Percentiles rank a stretch among this genome's conserved stretches.
These are phyloP conservation scores for Grigorovia jiainica DNA, from an alignment of 805 yeast genomes.

Conservation along the genomic window DNA sequence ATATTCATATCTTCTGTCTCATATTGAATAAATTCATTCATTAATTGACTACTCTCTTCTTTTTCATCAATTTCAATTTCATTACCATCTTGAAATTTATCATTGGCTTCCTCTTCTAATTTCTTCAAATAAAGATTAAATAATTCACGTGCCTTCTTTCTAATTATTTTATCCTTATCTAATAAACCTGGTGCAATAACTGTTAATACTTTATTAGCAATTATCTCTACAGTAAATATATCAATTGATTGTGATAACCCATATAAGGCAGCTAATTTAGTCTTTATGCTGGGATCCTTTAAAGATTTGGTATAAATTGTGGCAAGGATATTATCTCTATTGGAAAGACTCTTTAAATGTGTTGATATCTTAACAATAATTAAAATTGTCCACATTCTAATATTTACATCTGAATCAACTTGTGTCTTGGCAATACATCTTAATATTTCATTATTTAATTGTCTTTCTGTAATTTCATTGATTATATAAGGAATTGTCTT, in stretches of 20 bases:
- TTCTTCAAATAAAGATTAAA: slow-evolving; percentile 53
- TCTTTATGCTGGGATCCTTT: slow-evolving; percentile 67
- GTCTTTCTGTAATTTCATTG: slow-evolving; percentile 62
- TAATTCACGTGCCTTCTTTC: slow-evolving; percentile 61
- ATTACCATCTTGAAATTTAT: neutral
- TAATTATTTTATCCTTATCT: slow-evolving; percentile 61
- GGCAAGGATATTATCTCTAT: slow-evolving; percentile 62
- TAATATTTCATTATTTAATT: slow-evolving; percentile 76
- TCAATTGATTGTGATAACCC: slow-evolving; percentile 61
- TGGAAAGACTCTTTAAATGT: slow-evolving; percentile 22
- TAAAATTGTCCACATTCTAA: slow-evolving; percentile 26
- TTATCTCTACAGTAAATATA: slow-evolving; percentile 61
- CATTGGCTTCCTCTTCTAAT: slow-evolving; percentile 38
- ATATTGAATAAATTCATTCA: slow-evolving; percentile 1
- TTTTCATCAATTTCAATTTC: neutral
- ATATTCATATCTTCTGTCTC: neutral
- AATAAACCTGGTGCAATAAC: slow-evolving; percentile 77
- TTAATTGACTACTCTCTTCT: neutral
- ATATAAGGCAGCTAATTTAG: slow-evolving; percentile 64
- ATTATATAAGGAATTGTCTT: slow-evolving; percentile 45
- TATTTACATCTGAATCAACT: slow-evolving; percentile 23
- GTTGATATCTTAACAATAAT: slow-evolving; percentile 18
- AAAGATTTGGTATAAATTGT: slow-evolving; percentile 82
- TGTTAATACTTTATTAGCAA: slow-evolving; percentile 72
- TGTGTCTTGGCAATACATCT: slow-evolving; percentile 59